Percentiles rank a stretch among this genome's conserved stretches.
These are phyloP conservation scores for Metarhizium humberi DNA, from an alignment of 2,329 filamentous ascomycete species.

Conservation along the genomic window DNA sequence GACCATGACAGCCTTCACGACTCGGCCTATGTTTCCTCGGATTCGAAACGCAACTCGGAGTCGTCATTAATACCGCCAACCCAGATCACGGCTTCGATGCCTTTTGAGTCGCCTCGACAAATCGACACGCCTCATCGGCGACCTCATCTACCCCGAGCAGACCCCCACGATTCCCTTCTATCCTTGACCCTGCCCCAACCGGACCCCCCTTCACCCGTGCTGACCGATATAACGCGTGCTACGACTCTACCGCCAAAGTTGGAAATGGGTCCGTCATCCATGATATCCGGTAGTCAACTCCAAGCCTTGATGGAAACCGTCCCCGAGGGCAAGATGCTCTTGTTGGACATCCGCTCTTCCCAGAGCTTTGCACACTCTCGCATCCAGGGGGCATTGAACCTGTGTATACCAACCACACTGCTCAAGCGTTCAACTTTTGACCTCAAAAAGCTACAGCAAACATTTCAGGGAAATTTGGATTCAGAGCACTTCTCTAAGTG, in stretches of 20 bases:
- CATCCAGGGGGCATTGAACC: slow-evolving; percentile 73
- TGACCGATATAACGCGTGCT: slow-evolving; percentile 22
- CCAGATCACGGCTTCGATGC: slow-evolving; percentile 31
- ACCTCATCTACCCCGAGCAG: slow-evolving; percentile 28
- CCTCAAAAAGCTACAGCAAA: slow-evolving; percentile 76
- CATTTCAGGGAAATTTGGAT: slow-evolving; percentile 65
- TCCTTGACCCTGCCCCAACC: slow-evolving; percentile 41
- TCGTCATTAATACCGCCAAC: slow-evolving; percentile 31
- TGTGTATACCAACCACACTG: slow-evolving; percentile 91
- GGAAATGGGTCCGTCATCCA: slow-evolving; percentile 35
- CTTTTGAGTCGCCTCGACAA: slow-evolving; percentile 29
- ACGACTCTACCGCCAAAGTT: slow-evolving; percentile 44
- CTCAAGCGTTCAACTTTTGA: slow-evolving; percentile 88
- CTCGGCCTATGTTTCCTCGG: slow-evolving; percentile 44
- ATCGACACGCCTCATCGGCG: slow-evolving; percentile 16
- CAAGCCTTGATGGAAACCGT: slow-evolving; percentile 43
- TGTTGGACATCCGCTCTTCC: slow-evolving; percentile 80
- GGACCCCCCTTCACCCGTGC: slow-evolving; percentile 26
- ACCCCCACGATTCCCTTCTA: slow-evolving; percentile 44
- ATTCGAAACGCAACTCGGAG: slow-evolving; percentile 44
- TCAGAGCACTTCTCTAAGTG: slow-evolving; percentile 68
- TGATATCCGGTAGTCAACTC: slow-evolving; percentile 47
- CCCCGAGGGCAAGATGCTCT: slow-evolving; percentile 40
- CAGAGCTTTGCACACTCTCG: slow-evolving; percentile 71
- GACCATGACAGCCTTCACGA: slow-evolving; percentile 38